Conservation (phyloP, 495 filamentous ascomycete species). For the Tuber umbilicatum region DNA sequence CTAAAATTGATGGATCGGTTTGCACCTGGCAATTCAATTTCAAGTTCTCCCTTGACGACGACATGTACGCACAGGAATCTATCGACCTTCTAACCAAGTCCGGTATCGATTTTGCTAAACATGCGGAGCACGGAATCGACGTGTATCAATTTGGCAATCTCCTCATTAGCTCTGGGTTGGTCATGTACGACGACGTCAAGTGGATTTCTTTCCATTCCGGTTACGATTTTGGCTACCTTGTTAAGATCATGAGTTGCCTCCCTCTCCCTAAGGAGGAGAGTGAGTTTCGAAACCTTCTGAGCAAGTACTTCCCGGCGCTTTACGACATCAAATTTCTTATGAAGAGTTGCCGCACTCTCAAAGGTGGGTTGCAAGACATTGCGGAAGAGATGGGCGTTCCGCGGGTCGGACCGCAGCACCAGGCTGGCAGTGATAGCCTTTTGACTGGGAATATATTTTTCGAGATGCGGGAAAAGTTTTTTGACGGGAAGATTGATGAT, state of each 20-base stretch:
- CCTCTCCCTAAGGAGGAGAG: conserved; percentile 78
- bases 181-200: conserved; percentile 77
- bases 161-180: conserved; percentile 82
- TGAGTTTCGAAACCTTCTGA: conserved; percentile 75
- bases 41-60: conserved; percentile 82
- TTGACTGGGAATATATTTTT: conserved; percentile 92
- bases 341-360: conserved; percentile 53
- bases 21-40: conserved; percentile 99
- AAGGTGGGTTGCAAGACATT: conserved; percentile 84
- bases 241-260: conserved; percentile 78
- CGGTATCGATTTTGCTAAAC: conserved; percentile 77
- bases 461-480: conserved; percentile 75
- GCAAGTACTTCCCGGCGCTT: conserved; percentile 82
- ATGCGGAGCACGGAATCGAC: conserved; percentile 85
- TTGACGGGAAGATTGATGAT: conserved; percentile 68
- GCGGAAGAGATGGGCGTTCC: conserved; percentile 87
- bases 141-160: conserved; percentile 79
- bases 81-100: conserved; percentile 79
- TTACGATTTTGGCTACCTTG: conserved; percentile 95
- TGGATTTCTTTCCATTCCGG: conserved; percentile 99
- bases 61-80: conserved; percentile 94
- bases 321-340: conserved; percentile 97
- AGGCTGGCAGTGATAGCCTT: conserved; percentile 83
- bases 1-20: conserved; percentile 61
- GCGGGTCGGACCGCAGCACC: conserved; percentile 76